Base-by-base conservation (phyloP, 225 moss, liverwort and hornwort species). In the Antitrichia curtipendula region DNA sequence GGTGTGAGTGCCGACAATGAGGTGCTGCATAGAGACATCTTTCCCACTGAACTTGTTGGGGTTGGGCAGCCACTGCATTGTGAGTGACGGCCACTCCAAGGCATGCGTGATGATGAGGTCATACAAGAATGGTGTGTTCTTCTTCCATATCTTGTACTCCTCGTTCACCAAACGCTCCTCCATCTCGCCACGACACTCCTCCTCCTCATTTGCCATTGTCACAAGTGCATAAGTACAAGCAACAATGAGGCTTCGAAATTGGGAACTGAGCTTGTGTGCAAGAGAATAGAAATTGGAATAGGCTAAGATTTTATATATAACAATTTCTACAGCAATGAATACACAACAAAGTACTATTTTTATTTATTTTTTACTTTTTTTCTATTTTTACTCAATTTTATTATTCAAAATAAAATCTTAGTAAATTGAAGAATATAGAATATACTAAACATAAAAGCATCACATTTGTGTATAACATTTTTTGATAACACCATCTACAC, bases 61-160 rank as follows among this genome's bases (percentile, higher is more conserved):
- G 56, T 91, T 88, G 8, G 95, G 96, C 82, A 96, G 53, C 97
- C 97, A 97, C 25, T 96, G 95, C 89, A 96, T 94, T 16, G 97
- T 97, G 49, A 96, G 91, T 63, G 93, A 93, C 32, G 97, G 97
- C 97, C 97, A 97, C 87, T 97, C 97, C 88, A 97, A 79, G 52
- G 97, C 96, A 66, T 97, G 97, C 34, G 97, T 96, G 85, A 97
- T 96, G 74, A 97, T 96, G 64, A 97, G 91, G 82, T 97, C 97
- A 64, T 97, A 97, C 24, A 97, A 64, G 81, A 97, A 97, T 66
- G 97, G 97, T 59, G 96, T 95, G 82, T 97, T 94, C 90, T 94
- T 96, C 94, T 97, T 97, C 96, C 97, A 97, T 66, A 94, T 95
- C 87, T 95, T 96, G 90, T 97, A 94, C 92, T 97, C 94, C 92